These are phyloP conservation scores for Ceratocystis huliohia DNA, from an alignment of 2,329 filamentous ascomycete genomes.

Conservation along the genomic window DNA sequence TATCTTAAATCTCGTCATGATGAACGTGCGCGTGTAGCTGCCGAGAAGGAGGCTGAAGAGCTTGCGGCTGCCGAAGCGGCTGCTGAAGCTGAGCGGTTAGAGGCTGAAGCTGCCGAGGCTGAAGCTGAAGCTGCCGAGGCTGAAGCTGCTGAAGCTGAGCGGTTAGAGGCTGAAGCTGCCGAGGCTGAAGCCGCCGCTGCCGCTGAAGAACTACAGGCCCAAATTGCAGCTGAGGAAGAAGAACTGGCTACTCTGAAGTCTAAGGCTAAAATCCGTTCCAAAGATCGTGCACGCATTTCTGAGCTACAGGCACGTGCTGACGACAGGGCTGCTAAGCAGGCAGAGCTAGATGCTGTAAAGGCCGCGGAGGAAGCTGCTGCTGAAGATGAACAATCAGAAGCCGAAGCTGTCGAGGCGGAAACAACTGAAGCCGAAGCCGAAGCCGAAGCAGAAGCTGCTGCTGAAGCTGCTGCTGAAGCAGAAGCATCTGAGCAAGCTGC, in stretches of 20 bases:
- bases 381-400: conserved; percentile 15
- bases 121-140: conserved; percentile 7
- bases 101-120: neutral
- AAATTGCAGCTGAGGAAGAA: conserved; percentile 11
- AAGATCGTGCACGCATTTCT: conserved; percentile 11
- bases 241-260: conserved; percentile 13
- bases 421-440: conserved; percentile 22
- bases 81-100: no score
- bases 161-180: conserved; percentile 10
- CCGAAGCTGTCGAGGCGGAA: conserved; percentile 24
- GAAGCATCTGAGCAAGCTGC: conserved; percentile 25
- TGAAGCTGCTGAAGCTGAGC: conserved; percentile 12
- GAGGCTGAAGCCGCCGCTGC: conserved; percentile 2
- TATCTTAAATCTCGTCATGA: conserved; percentile 18
- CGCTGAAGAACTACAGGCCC: neutral
- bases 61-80: conserved; percentile 22
- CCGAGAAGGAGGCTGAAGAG: conserved; percentile 24
- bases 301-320: conserved; percentile 15
- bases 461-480: conserved; percentile 22
- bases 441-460: conserved; percentile 14
- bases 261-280: conserved; percentile 8
- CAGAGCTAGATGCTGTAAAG: conserved; percentile 18
- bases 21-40: conserved; percentile 14
- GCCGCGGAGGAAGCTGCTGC: conserved; percentile 23
- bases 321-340: conserved; percentile 23